Evolutionary conservation across 345 rosid species (phyloP).

Genomic region (Corymbia maculata): DNA sequence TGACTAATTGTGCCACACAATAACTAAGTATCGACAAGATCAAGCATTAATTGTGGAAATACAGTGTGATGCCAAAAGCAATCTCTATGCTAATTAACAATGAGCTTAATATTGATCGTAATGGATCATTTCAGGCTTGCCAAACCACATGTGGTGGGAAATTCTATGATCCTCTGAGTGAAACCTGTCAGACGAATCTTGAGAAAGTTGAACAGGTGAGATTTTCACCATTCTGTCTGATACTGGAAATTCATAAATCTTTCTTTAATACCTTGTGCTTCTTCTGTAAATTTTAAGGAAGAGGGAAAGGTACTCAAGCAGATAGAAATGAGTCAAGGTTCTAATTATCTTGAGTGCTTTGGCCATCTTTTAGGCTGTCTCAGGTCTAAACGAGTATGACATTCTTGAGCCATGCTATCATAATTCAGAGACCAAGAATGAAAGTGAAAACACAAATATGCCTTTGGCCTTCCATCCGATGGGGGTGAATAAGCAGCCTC

Average conservation of each 20-base stretch:
- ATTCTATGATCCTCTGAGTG: not conserved
- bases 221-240: not conserved
- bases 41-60: not conserved
- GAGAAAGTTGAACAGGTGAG: constrained; percentile 16
- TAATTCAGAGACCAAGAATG: constrained; percentile 2
- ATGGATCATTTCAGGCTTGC: constrained; percentile 8
- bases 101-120: not conserved
- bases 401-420: constrained; percentile 45
- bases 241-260: not conserved
- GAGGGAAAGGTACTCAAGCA: not conserved
- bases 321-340: not conserved
- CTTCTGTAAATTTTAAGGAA: not conserved
- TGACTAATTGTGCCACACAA: not conserved
- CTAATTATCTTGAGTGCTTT: not conserved
- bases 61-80: not conserved
- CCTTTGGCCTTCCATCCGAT: not conserved
- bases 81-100: not conserved
- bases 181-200: constrained; percentile 1
- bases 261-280: not conserved
- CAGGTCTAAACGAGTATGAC: constrained; percentile 24
- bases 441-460: not conserved
- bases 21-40: not conserved
- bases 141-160: constrained; percentile 21
- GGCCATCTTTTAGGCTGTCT: constrained; percentile 12
- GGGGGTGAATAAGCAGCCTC: not conserved